A percentile compares a stretch with the other conserved stretches of the same genome.
Evolutionary conservation across 2,329 filamentous ascomycete species (phyloP).

Genomic region (Stachybotrys echinatus): DNA sequence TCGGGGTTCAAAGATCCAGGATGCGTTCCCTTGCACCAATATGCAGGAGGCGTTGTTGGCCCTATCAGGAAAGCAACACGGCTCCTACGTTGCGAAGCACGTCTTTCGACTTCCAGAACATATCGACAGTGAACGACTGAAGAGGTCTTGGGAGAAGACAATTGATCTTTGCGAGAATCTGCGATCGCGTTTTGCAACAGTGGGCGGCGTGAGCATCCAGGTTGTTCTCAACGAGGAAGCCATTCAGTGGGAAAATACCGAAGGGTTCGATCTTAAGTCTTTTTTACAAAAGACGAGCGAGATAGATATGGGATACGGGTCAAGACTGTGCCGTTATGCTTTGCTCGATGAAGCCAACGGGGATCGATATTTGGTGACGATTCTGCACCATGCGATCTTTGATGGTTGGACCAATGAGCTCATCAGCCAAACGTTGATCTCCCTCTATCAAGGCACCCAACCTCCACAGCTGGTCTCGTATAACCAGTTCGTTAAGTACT

Average conservation of each 20-base stretch:
- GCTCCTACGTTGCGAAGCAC: slow-evolving; percentile 6
- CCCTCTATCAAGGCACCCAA: not conserved
- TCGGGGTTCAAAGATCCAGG: not conserved
- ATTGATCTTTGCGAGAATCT: not conserved
- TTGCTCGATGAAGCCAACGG: not conserved
- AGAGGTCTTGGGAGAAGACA: slow-evolving; percentile 8
- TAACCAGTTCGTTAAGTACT: not conserved
- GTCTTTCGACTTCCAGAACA: not conserved
- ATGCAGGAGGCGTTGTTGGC: slow-evolving; percentile 10
- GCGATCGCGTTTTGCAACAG: slow-evolving; percentile 9
- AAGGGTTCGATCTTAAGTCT: not conserved
- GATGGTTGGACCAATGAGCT: slow-evolving; percentile 19
- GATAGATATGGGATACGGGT: slow-evolving; percentile 4
- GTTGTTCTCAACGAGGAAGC: slow-evolving; percentile 4
- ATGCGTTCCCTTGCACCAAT: slow-evolving; percentile 9
- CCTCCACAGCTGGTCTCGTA: not conserved
- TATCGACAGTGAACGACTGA: slow-evolving; percentile 1
- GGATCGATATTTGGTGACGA: slow-evolving; percentile 14
- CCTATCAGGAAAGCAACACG: slow-evolving; percentile 6
- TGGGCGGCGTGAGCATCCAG: slow-evolving; percentile 5
- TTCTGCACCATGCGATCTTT: slow-evolving; percentile 20
- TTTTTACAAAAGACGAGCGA: slow-evolving; percentile 4
- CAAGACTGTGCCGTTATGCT: slow-evolving; percentile 4
- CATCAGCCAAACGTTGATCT: slow-evolving; percentile 6
- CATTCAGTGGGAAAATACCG: slow-evolving; percentile 2